Evolutionary conservation across 169 alveolate species (phyloP), one percentile per base, ranked within the genome.

Genomic region (Cryptosporidium meleagridis): DNA sequence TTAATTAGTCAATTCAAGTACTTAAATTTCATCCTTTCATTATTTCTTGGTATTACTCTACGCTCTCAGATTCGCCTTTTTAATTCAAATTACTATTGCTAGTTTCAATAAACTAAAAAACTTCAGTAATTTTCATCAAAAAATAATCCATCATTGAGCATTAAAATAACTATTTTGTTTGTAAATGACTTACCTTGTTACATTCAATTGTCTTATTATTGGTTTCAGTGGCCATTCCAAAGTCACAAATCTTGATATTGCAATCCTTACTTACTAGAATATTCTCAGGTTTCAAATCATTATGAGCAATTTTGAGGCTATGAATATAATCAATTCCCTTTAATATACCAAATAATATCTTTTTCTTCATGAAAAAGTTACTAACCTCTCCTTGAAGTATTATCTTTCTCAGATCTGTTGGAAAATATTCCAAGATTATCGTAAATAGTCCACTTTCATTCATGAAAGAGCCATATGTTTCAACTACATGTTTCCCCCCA

Each of bases 31-130:
- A 35, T 23, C 52, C 9, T 68, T 16, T 3, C 6, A 8, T 3
- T 69, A 69, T 39, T 6, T 8, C 23, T 44, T 26, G 0, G 3
- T 7, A 45, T 72, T 0, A 52, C 10, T 48, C 0, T 59, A 23
- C 7, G 55, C 86, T 35, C 89, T 80, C 89, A 80, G 89, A 80
- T 80, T 80, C 89, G 89, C 89, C 89, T 80, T 80, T 80, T 80
- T 14, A 48, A 3, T n/a, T 70, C 84, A 70, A 70, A 48, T 70
- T 70, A 65, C 51, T 37, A 52, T 37, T 33, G 18, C 1, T n/a
- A 48, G 14, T 37, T 5, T 0, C 5, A n/a, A 3, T 29, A 3
- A 31, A n/a, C 48, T 65, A 29, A 65, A 67, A 33, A 18, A 9
- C 31, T 29, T 21, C 14, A 29, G 45, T 29, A 26, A 67, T 26